These are phyloP conservation scores for Yamadazyma diddensiae DNA, from an alignment of 1,139 yeast genomes.

Conservation along the genomic window DNA sequence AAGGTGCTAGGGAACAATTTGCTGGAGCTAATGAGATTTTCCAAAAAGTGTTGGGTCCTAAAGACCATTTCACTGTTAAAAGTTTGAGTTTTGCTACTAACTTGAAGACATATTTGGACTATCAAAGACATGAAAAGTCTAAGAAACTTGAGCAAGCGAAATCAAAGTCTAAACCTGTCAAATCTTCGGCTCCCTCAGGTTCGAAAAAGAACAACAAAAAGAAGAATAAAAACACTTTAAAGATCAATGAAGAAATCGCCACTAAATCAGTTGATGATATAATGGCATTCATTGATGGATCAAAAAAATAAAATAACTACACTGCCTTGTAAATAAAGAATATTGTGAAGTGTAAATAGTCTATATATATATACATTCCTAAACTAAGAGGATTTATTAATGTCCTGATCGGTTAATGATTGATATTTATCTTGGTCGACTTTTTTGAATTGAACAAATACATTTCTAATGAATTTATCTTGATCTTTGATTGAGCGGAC, in stretches of 20 bases:
- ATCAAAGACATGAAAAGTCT: slow-evolving; percentile 30
- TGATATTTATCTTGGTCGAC: slow-evolving; percentile 7
- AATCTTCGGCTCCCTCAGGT: slow-evolving; percentile 10
- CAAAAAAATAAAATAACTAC: slow-evolving; percentile 13
- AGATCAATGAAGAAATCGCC: slow-evolving; percentile 54
- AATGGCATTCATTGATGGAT: slow-evolving; percentile 62
- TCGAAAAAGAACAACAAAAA: slow-evolving; percentile 15
- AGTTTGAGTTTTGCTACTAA: slow-evolving; percentile 61
- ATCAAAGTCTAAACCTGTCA: slow-evolving; percentile 9
- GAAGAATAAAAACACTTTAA: slow-evolving; percentile 24
- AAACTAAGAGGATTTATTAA: slow-evolving; percentile 3
- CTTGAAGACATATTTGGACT: slow-evolving; percentile 39
- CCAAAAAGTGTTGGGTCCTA: slow-evolving; percentile 57
- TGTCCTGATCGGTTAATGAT: slow-evolving; percentile 7
- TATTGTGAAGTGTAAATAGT: background rate
- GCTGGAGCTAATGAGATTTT: slow-evolving; percentile 52
- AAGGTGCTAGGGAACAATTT: slow-evolving; percentile 54
- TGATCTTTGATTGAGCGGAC: slow-evolving; percentile 23
- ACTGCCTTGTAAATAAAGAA: slow-evolving; percentile 8
- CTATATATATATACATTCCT: slow-evolving; percentile 1
- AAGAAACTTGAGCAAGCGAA: slow-evolving; percentile 20
- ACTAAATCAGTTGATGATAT: slow-evolving; percentile 66
- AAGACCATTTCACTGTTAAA: slow-evolving; percentile 61
- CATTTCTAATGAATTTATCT: slow-evolving; percentile 36
- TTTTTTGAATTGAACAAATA: slow-evolving; percentile 20